Evolutionary conservation across 1,284 basidiomycete species (phyloP), one percentile per base, ranked within the genome.

Genomic region (Microbotryum scabiosae): DNA sequence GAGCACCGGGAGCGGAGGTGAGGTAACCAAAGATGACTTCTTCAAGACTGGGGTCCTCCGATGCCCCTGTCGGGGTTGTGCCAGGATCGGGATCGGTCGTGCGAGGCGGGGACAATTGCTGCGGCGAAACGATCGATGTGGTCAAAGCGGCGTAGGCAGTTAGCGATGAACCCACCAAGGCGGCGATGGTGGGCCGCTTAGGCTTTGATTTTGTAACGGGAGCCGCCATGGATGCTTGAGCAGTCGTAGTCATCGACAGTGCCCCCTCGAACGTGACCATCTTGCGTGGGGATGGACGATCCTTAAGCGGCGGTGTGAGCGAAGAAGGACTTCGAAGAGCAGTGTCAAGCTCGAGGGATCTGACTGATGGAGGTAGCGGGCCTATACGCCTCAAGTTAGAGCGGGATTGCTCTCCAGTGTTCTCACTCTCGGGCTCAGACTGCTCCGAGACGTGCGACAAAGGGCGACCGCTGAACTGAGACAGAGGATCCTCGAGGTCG

Each of bases 361-460:
- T 36, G 20, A 36, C 30, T 21, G 28, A 6, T 30, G 28, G 30
- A 28, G 28, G 1, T 21, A 21, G 30, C 21, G 16, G 51, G 7
- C 4, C 36, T 18, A 26, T 14, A n/a, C 18, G 9, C 20, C 18
- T 36, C 51, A 36, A 52, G 28, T 18, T 52, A 12, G 1, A 23
- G 28, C 32, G 36, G 30, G 30, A 21, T 26, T 26, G 51, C 20
- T 41, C 28, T 2, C 51, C 10, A n/a, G 12, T 4, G 16, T 28
- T 25, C 12, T 26, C 50, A 14, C 43, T 51, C 21, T 21, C 30
- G 1, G 57, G 57, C 30, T 59, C 57, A 14, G 57, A 53, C 9
- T 25, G 30, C 23, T 59, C 57, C 41, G 51, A 54, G 36, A 59
- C 36, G 25, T 48, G 44, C 7, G 51, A 54, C 20, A 59, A 18